Percentiles rank a stretch among this genome's conserved stretches.
These are phyloP conservation scores for Vitis hybrid DNA, from an alignment of 177 flowering plant genomes.

Conservation along the genomic window DNA sequence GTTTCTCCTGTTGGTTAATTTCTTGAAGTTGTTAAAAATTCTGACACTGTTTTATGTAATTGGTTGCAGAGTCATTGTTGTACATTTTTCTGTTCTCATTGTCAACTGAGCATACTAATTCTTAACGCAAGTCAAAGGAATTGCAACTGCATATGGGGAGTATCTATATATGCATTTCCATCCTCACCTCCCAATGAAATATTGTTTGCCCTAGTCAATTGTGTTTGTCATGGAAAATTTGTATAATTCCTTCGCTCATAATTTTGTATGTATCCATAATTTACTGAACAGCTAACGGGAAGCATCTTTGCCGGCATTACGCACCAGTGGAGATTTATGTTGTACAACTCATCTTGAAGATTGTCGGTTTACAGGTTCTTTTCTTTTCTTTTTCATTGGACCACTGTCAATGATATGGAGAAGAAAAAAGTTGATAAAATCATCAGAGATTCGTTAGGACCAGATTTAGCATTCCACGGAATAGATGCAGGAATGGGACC, in stretches of 20 bases:
- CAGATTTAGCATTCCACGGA: no score
- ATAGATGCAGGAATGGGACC: no score
- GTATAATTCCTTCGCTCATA: slow-evolving; percentile 14
- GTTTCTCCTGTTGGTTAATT: no score
- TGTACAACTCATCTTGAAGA: no score
- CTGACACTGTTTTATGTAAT: neutral
- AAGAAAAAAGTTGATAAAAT: no score
- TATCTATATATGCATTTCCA: neutral
- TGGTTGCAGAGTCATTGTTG: slow-evolving; percentile 35
- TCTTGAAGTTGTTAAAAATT: neutral
- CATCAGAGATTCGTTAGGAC: no score
- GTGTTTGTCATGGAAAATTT: neutral
- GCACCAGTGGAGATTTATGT: neutral
- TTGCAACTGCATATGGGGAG: slow-evolving; percentile 2
- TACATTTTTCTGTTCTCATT: slow-evolving; percentile 23
- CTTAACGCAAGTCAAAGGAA: slow-evolving; percentile 9
- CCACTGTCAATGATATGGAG: no score
- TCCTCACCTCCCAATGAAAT: neutral
- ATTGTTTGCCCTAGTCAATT: slow-evolving; percentile 6
- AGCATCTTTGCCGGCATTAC: slow-evolving; percentile 9
- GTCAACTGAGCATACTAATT: slow-evolving; percentile 20
- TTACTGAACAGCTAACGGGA: slow-evolving; percentile 20
- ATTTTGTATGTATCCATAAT: slow-evolving; percentile 18
- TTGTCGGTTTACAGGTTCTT: no score
- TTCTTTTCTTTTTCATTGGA: no score